phyloP scores from a whole-genome alignment of 768 basidiomycete species.

The Xerocomellus intermedius region DNA sequence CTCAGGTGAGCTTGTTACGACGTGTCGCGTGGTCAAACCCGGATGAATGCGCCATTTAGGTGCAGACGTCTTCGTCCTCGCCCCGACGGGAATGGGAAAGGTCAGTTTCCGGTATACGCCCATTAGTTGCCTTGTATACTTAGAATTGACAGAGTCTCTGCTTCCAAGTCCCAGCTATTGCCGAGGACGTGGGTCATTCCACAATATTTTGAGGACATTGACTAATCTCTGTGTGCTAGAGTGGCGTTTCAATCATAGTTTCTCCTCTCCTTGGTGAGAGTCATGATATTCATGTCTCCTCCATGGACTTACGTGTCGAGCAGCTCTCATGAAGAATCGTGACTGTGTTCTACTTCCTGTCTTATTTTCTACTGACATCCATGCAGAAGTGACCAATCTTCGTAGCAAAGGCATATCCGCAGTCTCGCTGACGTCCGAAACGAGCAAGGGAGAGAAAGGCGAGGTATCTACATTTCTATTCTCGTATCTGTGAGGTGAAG shows the following conservation, averaged over 20 bases:
- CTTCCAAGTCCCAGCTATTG: conserved; percentile 80
- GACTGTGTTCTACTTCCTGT: conserved; percentile 19
- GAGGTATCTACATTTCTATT: conserved; percentile 42
- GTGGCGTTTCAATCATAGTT: conserved; percentile 70
- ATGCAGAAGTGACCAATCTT: conserved; percentile 62
- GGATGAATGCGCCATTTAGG: conserved; percentile 38
- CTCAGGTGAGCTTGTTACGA: conserved; percentile 40
- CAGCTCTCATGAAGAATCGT: conserved; percentile 86
- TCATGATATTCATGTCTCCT: background rate
- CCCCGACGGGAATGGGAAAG: conserved; percentile 91
- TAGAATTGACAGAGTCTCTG: conserved; percentile 61
- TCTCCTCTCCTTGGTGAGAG: conserved; percentile 71
- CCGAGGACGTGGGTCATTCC: conserved; percentile 45
- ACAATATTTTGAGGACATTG: background rate
- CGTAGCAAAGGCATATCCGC: conserved; percentile 54
- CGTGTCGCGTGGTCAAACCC: background rate
- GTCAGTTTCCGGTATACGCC: conserved; percentile 32
- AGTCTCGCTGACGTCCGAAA: conserved; percentile 67
- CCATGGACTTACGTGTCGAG: background rate
- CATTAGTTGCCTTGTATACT: background rate
- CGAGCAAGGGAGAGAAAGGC: conserved; percentile 48
- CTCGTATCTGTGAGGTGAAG: background rate
- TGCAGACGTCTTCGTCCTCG: conserved; percentile 72
- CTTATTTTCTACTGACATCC: conserved; percentile 2
- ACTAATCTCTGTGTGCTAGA: conserved; percentile 34